phyloP scores from a whole-genome alignment of 352 stramenopile species.

The Globisporangium nunn region DNA sequence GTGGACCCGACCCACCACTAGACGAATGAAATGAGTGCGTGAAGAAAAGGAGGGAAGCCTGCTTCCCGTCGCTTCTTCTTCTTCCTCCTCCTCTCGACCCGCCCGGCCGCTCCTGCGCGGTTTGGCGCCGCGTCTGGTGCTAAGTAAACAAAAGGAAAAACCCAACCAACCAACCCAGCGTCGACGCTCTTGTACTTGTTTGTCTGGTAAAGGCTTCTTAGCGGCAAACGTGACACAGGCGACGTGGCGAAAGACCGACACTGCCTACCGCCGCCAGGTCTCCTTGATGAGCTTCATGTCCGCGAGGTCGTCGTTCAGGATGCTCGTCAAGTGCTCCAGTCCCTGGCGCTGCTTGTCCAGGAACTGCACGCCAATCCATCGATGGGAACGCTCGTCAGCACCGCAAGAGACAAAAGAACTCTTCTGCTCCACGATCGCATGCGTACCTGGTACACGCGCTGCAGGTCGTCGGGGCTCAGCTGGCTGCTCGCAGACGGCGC shows the following conservation, averaged over 20 bases:
- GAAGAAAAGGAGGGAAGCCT: too few species aligned
- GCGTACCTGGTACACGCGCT: conserved; percentile 42
- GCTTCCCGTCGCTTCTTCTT: not conserved
- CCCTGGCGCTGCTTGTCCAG: conserved; percentile 83
- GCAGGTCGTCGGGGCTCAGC: conserved; percentile 65
- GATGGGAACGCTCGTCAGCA: too few species aligned
- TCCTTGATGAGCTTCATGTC: conserved; percentile 87
- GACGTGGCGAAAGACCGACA: not conserved
- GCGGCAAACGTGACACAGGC: not conserved
- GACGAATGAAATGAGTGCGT: conserved; percentile 7
- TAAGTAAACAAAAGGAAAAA: conserved; percentile 8
- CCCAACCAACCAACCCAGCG: not conserved
- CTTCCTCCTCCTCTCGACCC: too few species aligned
- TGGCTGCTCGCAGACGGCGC: conserved; percentile 32
- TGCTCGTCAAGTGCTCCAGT: conserved; percentile 72
- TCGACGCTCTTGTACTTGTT: not conserved
- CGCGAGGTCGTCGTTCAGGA: conserved; percentile 79
- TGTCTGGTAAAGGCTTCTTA: not conserved
- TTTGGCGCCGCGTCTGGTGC: conserved; percentile 1
- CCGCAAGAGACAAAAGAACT: not conserved
- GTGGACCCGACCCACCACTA: conserved; percentile 80
- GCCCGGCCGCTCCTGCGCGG: not conserved
- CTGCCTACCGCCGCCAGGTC: conserved; percentile 62
- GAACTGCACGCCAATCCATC: conserved; percentile 26
- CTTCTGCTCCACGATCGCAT: too few species aligned